Evolutionary conservation across 768 basidiomycete species (phyloP).

Genomic region (Suillus subalutaceus): DNA sequence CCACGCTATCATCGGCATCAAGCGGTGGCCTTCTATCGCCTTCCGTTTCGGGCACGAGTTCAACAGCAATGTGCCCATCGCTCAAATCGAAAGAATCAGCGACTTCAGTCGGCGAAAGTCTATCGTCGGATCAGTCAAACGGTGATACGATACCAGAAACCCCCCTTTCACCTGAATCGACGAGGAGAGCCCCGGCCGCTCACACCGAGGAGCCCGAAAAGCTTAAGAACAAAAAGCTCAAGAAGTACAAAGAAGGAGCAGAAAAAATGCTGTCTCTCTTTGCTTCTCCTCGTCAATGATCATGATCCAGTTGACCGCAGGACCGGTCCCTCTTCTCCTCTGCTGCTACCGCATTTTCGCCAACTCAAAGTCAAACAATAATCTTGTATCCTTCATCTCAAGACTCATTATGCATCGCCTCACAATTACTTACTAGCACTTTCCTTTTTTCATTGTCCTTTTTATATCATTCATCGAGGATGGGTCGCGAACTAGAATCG

Average conservation of each 20-base stretch:
- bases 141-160: constrained; percentile 41
- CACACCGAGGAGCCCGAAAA: constrained; percentile 54
- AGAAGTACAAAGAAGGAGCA: constrained; percentile 86
- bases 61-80: constrained; percentile 58
- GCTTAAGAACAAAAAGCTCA: constrained; percentile 72
- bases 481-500: constrained; percentile 28
- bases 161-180: constrained; percentile 33
- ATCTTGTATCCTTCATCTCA: constrained; percentile 26
- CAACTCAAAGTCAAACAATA: constrained; percentile 19
- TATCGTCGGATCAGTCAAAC: constrained; percentile 74
- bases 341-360: not conserved
- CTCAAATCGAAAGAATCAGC: constrained; percentile 83
- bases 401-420: constrained; percentile 30
- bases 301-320: constrained; percentile 18
- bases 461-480: constrained; percentile 20
- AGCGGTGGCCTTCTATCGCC: constrained; percentile 61
- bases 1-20: constrained; percentile 40
- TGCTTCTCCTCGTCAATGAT: constrained; percentile 63
- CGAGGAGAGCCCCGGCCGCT: constrained; percentile 30
- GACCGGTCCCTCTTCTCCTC: constrained; percentile 24
- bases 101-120: constrained; percentile 70
- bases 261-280: constrained; percentile 86
- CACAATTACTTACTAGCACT: constrained; percentile 24
- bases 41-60: constrained; percentile 57
- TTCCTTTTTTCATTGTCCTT: constrained; percentile 12